Percentiles rank a stretch among this genome's conserved stretches.
These are phyloP conservation scores for Hemisphaericaspora xylanilytica DNA, from an alignment of 1,139 yeast genomes.

Conservation along the genomic window DNA sequence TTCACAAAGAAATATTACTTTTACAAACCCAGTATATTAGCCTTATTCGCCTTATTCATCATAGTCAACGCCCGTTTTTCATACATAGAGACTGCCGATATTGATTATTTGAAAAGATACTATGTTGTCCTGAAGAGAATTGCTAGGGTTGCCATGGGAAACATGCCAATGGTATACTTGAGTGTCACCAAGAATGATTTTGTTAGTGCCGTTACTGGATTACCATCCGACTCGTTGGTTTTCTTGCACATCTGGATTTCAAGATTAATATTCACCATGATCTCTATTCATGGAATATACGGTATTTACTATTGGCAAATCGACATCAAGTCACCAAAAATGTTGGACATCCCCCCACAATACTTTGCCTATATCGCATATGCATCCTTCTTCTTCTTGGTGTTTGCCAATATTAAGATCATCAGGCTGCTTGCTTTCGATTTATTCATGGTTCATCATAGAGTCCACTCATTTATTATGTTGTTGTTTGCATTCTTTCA, in stretches of 20 bases:
- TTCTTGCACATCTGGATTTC: conserved; percentile 48
- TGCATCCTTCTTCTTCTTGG: conserved; percentile 34
- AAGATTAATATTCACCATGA: conserved; percentile 36
- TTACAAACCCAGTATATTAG: conserved; percentile 41
- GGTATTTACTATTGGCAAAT: conserved; percentile 41
- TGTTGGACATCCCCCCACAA: conserved; percentile 49
- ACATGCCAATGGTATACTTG: conserved; percentile 38
- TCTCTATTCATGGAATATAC: conserved; percentile 32
- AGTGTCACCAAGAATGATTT: conserved; percentile 41
- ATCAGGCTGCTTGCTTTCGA: conserved; percentile 44
- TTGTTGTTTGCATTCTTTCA: conserved; percentile 45
- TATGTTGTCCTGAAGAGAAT: conserved; percentile 46
- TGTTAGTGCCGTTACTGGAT: conserved; percentile 40
- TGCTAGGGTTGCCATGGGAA: conserved; percentile 43
- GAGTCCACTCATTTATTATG: conserved; percentile 43
- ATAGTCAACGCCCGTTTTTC: conserved; percentile 29
- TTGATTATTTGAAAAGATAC: conserved; percentile 36
- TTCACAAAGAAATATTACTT: conserved; percentile 19
- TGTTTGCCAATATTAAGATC: conserved; percentile 36
- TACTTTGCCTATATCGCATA: conserved; percentile 51
- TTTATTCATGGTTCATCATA: conserved; percentile 44
- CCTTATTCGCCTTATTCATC: conserved; percentile 27
- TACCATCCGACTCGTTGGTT: conserved; percentile 38
- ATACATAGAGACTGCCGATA: conserved; percentile 31
- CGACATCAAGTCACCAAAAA: conserved; percentile 30